Evolutionary conservation across 257 asterid species (phyloP).

Genomic region (Fraxinus anomala): DNA sequence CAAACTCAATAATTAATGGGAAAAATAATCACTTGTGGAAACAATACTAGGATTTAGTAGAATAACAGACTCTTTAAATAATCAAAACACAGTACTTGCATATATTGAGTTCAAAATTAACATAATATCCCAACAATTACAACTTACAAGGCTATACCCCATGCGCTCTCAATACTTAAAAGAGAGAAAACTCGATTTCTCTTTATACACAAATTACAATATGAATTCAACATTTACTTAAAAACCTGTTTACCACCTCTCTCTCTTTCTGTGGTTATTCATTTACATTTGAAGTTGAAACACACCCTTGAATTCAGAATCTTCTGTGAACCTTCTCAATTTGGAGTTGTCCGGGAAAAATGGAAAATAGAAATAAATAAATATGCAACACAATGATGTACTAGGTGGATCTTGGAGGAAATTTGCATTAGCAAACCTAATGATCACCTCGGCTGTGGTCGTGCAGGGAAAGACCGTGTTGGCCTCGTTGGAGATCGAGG

Average conservation of each 20-base stretch:
- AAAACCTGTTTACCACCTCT: constrained; percentile 22
- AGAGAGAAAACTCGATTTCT: constrained; percentile 10
- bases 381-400: constrained; percentile 6
- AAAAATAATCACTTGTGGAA: not conserved
- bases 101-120: not conserved
- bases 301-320: constrained; percentile 25
- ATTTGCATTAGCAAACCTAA: not conserved
- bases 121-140: not conserved
- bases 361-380: constrained; percentile 25
- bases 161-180: not conserved
- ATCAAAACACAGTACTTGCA: not conserved
- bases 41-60: not conserved
- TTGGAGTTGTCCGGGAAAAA: not conserved
- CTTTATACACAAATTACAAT: not conserved
- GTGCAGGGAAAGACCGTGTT: constrained; percentile 33
- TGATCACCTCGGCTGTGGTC: constrained; percentile 39
- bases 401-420: not conserved
- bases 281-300: constrained; percentile 54
- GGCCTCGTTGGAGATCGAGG: constrained; percentile 37
- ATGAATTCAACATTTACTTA: not conserved
- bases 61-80: not conserved
- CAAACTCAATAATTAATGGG: too few relatives aligned
- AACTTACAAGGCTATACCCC: constrained; percentile 5
- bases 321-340: not conserved
- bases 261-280: not conserved